Evolutionary conservation across 345 rosid species (phyloP).

Genomic region (Boechera retrofracta): DNA sequence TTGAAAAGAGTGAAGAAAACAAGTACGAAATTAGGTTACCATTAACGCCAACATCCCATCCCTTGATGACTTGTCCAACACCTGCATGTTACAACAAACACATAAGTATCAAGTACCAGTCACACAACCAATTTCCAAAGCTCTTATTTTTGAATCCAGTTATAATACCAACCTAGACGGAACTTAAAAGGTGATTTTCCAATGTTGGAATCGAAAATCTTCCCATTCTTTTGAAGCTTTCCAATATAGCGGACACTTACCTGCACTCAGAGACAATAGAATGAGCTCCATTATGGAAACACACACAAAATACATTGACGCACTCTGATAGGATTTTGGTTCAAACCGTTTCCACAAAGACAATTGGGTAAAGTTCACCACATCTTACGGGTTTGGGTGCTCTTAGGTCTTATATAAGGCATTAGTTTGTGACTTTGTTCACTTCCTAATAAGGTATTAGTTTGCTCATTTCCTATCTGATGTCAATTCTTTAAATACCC

Average conservation of each 20-base stretch:
- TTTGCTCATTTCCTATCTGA: neutral
- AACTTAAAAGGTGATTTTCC: conserved; percentile 82
- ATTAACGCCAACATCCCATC: conserved; percentile 96
- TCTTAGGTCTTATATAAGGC: neutral
- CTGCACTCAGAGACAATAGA: conserved; percentile 52
- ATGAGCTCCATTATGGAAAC: neutral
- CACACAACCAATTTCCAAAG: neutral
- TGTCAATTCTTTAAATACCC: neutral
- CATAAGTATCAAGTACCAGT: conserved; percentile 15
- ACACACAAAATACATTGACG: neutral
- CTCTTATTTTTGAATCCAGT: neutral
- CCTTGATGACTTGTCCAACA: conserved; percentile 88
- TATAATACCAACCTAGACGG: conserved; percentile 63
- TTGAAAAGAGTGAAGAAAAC: neutral
- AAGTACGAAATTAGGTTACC: conserved; percentile 54
- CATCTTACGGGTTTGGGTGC: neutral
- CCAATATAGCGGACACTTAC: conserved; percentile 81
- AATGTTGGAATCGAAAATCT: conserved; percentile 83
- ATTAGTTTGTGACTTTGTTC: neutral
- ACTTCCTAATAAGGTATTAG: neutral
- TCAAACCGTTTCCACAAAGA: conserved; percentile 14
- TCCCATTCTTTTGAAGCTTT: conserved; percentile 88
- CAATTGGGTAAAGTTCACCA: neutral
- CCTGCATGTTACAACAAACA: conserved; percentile 54
- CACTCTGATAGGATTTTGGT: neutral